These are phyloP conservation scores for Didymella pomorum DNA, from an alignment of 2,329 filamentous ascomycete species.

Conservation along the genomic window DNA sequence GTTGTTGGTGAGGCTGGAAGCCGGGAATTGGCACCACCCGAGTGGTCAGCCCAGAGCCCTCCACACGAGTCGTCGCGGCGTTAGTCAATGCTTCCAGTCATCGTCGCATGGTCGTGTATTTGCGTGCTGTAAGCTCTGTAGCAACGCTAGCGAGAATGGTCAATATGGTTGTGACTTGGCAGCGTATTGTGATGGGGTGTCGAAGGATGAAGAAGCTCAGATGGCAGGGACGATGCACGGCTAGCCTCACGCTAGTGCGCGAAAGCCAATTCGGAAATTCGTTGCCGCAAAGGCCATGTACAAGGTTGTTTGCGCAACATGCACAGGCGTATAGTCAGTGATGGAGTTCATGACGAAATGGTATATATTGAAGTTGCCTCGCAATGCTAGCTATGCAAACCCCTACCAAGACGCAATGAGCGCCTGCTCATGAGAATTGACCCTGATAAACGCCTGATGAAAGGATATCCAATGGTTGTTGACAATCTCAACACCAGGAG, in stretches of 20 bases:
- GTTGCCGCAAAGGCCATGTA: no score
- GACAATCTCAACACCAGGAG: neutral
- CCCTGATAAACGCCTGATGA: neutral
- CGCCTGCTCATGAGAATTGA: neutral
- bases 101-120: neutral
- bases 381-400: neutral
- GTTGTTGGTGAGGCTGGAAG: constrained; percentile 15
- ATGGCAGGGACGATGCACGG: neutral
- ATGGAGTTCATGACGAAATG: no score
- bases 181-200: neutral
- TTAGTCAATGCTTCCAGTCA: neutral
- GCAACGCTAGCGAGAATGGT: neutral
- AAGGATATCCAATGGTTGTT: neutral
- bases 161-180: neutral
- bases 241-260: constrained; percentile 2
- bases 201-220: constrained; percentile 1
- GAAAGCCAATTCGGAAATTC: neutral
- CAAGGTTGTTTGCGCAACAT: no score
- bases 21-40: neutral
- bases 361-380: neutral
- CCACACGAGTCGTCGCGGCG: neutral
- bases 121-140: neutral
- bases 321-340: no score
- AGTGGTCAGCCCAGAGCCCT: neutral
- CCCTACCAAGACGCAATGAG: neutral